These are phyloP conservation scores for Canavalia gladiata DNA, from an alignment of 306 rosid genomes.

Conservation along the genomic window DNA sequence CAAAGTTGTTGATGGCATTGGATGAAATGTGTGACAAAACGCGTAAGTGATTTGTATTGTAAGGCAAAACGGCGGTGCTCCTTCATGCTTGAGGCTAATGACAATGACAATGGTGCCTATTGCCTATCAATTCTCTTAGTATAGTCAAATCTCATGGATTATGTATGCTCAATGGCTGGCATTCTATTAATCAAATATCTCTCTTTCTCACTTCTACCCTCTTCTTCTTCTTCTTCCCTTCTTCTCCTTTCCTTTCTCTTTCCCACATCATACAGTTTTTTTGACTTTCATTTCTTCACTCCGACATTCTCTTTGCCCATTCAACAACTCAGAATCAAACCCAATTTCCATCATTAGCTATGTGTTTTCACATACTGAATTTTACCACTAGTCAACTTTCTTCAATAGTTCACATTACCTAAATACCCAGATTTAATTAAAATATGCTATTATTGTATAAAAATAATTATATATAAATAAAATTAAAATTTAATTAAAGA, in stretches of 20 bases:
- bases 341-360: not conserved
- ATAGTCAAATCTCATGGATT: slow-evolving; percentile 53
- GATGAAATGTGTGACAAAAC: slow-evolving; percentile 39
- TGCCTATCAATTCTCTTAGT: slow-evolving; percentile 1
- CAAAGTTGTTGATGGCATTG: slow-evolving; percentile 40
- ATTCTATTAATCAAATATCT: slow-evolving; percentile 6
- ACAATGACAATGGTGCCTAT: slow-evolving; percentile 41
- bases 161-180: slow-evolving; percentile 50
- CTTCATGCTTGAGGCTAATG: slow-evolving; percentile 37
- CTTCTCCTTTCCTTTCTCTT: not conserved
- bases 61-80: not conserved
- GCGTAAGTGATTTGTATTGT: not conserved
- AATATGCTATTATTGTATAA: too few species aligned
- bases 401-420: not conserved
- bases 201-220: slow-evolving; percentile 30
- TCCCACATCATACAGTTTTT: slow-evolving; percentile 17
- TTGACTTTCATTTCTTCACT: slow-evolving; percentile 17
- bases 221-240: not conserved
- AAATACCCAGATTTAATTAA: not conserved
- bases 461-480: too few species aligned
- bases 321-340: not conserved
- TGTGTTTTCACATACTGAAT: not conserved
- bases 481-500: too few species aligned
- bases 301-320: slow-evolving; percentile 36
- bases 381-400: too few species aligned